Conservation (phyloP, 208 protist genomes). For the Leishmania mexicana region DNA sequence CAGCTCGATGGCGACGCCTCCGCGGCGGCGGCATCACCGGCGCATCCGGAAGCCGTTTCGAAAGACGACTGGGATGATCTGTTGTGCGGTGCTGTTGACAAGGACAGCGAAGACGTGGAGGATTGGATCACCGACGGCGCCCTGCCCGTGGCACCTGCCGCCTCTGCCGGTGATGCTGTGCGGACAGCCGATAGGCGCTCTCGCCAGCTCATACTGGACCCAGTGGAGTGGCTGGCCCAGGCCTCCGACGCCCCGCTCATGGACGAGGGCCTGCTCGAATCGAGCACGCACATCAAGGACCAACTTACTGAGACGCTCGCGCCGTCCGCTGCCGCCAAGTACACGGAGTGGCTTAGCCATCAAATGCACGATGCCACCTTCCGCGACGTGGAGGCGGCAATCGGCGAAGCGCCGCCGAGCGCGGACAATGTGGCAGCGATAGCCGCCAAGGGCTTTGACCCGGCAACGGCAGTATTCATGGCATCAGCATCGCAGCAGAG, state of each 20-base stretch:
- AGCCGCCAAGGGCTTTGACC: background rate
- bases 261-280: conserved; percentile 28
- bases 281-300: conserved; percentile 9
- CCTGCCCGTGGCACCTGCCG: background rate
- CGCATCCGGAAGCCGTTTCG: background rate
- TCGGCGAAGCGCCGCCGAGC: background rate
- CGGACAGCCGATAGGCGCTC: background rate
- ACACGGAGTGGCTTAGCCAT: background rate
- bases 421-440: background rate
- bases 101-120: background rate
- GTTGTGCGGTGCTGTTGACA: background rate
- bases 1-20: background rate
- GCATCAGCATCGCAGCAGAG: background rate
- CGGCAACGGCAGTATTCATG: conserved; percentile 6
- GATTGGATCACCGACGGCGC: background rate
- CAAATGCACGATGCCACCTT: background rate
- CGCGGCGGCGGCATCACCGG: background rate
- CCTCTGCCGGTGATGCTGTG: background rate
- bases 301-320: conserved; percentile 3
- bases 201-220: conserved; percentile 41
- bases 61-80: background rate
- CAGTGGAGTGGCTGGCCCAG: conserved; percentile 56
- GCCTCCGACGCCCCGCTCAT: conserved; percentile 46
- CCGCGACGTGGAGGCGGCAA: background rate
- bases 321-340: background rate